These are phyloP conservation scores for Penicillium hesseltinei DNA, from an alignment of 2,329 filamentous ascomycete genomes.

Conservation along the genomic window DNA sequence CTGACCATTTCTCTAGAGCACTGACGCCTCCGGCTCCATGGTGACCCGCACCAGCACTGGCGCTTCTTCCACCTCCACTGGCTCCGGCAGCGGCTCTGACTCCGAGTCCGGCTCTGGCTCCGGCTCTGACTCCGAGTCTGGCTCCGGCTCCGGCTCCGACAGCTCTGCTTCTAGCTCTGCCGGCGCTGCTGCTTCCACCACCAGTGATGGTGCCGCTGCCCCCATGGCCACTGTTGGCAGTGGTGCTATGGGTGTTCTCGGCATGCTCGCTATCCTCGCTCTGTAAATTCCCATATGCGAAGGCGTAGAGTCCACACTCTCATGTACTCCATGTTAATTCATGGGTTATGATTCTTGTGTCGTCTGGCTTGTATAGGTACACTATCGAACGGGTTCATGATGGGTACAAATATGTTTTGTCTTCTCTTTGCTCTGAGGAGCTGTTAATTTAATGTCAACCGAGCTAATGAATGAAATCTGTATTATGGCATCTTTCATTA, in stretches of 20 bases:
- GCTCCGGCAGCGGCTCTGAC: constrained; percentile 13
- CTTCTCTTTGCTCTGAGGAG: constrained; percentile 3
- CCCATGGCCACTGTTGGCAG: constrained; percentile 32
- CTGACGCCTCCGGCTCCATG: neutral
- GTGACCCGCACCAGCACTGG: constrained; percentile 4
- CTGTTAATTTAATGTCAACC: constrained; percentile 20
- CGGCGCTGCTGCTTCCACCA: constrained; percentile 11
- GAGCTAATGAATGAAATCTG: constrained; percentile 8
- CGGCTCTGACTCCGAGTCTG: constrained; percentile 9
- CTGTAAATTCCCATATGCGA: constrained; percentile 31
- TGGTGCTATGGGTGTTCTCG: constrained; percentile 40
- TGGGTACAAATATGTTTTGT: constrained; percentile 3
- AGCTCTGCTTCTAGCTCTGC: constrained; percentile 6
- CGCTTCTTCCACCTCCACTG: neutral
- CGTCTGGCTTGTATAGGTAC: constrained; percentile 19
- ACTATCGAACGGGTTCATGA: constrained; percentile 15
- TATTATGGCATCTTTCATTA: neutral
- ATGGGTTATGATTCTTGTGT: constrained; percentile 18
- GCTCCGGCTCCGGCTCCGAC: constrained; percentile 17
- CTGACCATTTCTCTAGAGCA: neutral
- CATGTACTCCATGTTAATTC: neutral
- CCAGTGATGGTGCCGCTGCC: constrained; percentile 26
- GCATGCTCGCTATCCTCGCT: constrained; percentile 43
- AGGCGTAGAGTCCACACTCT: neutral
- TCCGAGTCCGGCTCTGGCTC: constrained; percentile 22